Base-by-base conservation (phyloP, 495 filamentous ascomycete genomes). In the Aspergillus ellipticus region DNA sequence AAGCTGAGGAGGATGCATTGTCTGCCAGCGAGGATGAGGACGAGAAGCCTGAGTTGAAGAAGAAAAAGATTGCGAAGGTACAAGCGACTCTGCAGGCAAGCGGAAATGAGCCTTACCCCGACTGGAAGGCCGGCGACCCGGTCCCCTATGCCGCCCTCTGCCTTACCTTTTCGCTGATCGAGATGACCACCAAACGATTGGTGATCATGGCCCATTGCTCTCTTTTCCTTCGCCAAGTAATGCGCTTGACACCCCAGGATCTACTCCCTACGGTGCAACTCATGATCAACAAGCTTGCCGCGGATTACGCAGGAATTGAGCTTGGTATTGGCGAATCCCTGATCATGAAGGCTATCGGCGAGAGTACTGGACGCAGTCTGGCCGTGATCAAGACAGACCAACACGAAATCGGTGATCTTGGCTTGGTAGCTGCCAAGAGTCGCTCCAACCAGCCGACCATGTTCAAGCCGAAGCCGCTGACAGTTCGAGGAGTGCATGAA, bases 311-410 rank as follows among this genome's bases (percentile, higher is more conserved):
- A 21, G 94, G 94, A 17, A 89, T 98, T 54, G 94, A 98, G 71
- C 78, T 98, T 16, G 94, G 94, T 26, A 97, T 98, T 65, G 94
- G 94, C 42, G 94, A 98, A 74, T 96, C 91, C 13, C 68, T 98
- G 42, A 96, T 98, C 62, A 97, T 98, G 92, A 98, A 97, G 64
- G 89, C 94, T 15, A 96, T 98, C 64, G 91, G 92, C 13, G 92
- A 98, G 74, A 86, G 85, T 49, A 97, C 94, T 2, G 94, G 94
- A 6, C 86, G 95, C 51, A 94, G 86, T 65, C 70, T 97, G 39
- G 72, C 82, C 8, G 84, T 94, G 50, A 96, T 97, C 70, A 97
- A 96, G 67, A 80, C 85, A 37, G 94, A 98, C 63, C 94, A 98
- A 57, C 90, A 91, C 60, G 90, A 97, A 61, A 95, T 97, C 66